phyloP scores from a whole-genome alignment of 164 flowering plant genomes.

The Litsea cubeba region DNA sequence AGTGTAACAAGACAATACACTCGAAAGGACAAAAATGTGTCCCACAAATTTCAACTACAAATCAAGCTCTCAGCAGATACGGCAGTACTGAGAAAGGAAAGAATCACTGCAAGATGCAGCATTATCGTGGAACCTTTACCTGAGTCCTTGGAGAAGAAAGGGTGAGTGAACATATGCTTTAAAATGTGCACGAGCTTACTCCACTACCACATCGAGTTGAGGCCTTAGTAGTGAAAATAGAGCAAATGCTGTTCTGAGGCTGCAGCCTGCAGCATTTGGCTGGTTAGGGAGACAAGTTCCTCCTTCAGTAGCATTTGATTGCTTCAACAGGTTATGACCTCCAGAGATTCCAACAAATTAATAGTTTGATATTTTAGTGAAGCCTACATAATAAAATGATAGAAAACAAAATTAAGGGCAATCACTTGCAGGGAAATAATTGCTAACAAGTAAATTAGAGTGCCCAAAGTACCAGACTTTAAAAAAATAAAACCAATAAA shows the following conservation, averaged over 20 bases:
- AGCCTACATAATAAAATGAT: too few species aligned
- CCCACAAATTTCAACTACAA: neutral
- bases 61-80: neutral
- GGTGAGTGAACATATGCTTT: neutral
- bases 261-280: too few species aligned
- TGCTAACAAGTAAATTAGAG: too few species aligned
- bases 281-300: too few species aligned
- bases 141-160: neutral
- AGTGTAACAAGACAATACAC: neutral
- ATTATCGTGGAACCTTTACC: constrained; percentile 2
- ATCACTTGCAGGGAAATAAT: too few species aligned
- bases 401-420: too few species aligned
- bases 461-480: too few species aligned
- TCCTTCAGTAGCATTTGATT: too few species aligned
- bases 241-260: neutral
- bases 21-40: neutral
- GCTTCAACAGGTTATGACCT: too few species aligned
- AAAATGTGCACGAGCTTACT: constrained; percentile 19
- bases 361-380: too few species aligned
- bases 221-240: constrained; percentile 22
- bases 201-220: constrained; percentile 21
- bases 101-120: neutral
- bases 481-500: too few species aligned
- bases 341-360: too few species aligned
- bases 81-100: neutral